A percentile compares a stretch with the other conserved stretches of the same genome.
Evolutionary conservation across 2,329 filamentous ascomycete species (phyloP).

Genomic region (Diaporthe vexans): DNA sequence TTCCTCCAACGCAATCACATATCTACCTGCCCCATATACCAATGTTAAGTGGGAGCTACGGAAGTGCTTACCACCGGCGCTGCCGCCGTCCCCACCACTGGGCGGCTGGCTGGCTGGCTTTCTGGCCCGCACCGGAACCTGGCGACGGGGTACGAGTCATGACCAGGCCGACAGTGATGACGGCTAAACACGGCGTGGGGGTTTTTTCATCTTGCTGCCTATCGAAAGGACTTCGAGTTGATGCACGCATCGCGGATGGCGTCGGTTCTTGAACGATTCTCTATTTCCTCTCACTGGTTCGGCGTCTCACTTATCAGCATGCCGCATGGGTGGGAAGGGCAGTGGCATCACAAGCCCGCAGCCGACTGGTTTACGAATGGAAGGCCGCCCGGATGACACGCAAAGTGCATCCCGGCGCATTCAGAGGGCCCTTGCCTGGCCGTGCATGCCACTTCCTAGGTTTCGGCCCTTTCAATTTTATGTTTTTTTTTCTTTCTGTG

Average conservation of each 20-base stretch:
- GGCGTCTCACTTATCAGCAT: slow-evolving; percentile 15
- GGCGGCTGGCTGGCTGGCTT: slow-evolving; percentile 13
- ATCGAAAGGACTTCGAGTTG: slow-evolving; percentile 1
- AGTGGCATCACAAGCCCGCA: slow-evolving; percentile 6
- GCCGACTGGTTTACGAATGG: slow-evolving; percentile 8
- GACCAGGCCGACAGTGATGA: slow-evolving; percentile 19
- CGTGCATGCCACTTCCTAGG: not conserved
- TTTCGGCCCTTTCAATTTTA: not conserved
- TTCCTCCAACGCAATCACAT: not conserved
- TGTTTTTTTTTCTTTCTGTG: not conserved
- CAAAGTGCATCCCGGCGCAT: not conserved
- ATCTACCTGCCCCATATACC: not conserved
- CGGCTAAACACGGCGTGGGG: slow-evolving; percentile 31
- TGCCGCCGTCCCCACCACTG: slow-evolving; percentile 3
- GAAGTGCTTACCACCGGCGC: slow-evolving; percentile 25
- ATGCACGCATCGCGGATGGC: not conserved
- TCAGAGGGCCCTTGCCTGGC: not conserved
- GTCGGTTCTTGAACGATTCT: slow-evolving; percentile 9
- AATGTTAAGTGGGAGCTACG: slow-evolving; percentile 28
- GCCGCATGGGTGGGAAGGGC: slow-evolving; percentile 1
- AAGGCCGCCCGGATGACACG: not conserved
- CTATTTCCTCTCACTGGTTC: not conserved
- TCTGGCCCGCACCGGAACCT: slow-evolving; percentile 6
- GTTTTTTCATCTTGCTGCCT: not conserved
- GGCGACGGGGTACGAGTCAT: slow-evolving; percentile 36